phyloP scores from a whole-genome alignment of 2,329 filamentous ascomycete species.

The Iodosphaeria phyllophila region DNA sequence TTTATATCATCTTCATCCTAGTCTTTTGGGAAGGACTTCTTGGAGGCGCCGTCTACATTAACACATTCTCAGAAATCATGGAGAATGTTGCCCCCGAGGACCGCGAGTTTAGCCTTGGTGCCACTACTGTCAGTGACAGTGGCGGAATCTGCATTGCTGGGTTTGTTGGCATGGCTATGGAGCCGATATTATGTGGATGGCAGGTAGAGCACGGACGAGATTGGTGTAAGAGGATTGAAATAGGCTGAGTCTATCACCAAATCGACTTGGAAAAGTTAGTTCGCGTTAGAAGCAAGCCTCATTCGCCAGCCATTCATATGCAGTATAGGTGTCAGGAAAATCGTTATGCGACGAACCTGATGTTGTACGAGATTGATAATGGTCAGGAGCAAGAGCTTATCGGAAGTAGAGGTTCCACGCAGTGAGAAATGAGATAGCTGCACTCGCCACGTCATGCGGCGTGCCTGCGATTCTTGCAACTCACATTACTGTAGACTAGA shows the following conservation, averaged over 20 bases:
- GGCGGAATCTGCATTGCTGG: conserved; percentile 80
- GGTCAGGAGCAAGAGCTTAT: no score
- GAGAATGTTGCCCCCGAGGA: conserved; percentile 61
- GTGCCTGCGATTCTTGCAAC: no score
- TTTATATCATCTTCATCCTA: conserved; percentile 70
- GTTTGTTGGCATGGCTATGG: conserved; percentile 65
- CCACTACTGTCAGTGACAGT: conserved; percentile 82
- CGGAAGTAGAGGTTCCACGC: no score
- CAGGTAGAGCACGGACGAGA: conserved; percentile 67
- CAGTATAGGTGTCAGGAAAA: no score
- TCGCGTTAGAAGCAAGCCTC: no score
- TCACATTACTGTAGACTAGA: no score
- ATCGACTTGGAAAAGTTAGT: no score
- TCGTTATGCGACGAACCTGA: no score
- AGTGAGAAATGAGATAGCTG: no score
- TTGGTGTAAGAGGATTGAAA: conserved; percentile 44
- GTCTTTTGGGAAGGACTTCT: conserved; percentile 91
- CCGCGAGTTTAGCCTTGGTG: conserved; percentile 77
- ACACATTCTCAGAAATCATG: conserved; percentile 87
- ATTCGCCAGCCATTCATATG: no score
- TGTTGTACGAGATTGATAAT: no score
- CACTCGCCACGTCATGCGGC: no score
- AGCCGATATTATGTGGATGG: conserved; percentile 66
- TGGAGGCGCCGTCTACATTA: conserved; percentile 85
- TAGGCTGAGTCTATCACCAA: conserved; percentile 16